Percentiles rank a stretch among this genome's conserved stretches.
Conservation (phyloP, 148 eudicot species). For the Polygonum maritimum region DNA sequence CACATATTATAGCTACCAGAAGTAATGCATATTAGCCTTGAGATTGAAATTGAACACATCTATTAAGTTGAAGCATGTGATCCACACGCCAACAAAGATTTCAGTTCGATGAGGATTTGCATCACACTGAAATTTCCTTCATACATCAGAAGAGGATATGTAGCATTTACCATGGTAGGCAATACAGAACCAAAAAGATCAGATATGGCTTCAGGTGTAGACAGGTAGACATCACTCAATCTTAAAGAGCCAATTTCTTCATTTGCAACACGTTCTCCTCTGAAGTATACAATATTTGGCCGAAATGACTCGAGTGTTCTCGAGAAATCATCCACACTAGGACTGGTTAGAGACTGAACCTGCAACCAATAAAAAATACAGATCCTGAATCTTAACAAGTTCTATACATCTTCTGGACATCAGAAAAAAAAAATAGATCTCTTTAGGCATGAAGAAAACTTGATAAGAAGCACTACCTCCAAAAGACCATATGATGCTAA, state of each 20-base stretch:
- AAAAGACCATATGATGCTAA: constrained; percentile 60
- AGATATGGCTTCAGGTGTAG: constrained; percentile 39
- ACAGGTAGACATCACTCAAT: constrained; percentile 50
- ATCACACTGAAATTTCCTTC: not conserved
- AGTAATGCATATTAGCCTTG: not conserved
- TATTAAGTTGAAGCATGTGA: not conserved
- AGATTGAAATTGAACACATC: not conserved
- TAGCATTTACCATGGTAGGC: constrained; percentile 51
- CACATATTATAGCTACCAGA: not conserved
- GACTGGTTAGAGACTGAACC: constrained; percentile 63
- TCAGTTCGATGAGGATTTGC: not conserved
- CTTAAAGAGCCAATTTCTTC: constrained; percentile 64
- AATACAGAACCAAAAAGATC: constrained; percentile 44
- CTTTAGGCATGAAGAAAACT: not conserved
- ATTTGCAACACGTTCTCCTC: constrained; percentile 57
- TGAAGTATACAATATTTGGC: constrained; percentile 70
- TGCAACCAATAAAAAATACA: constrained; percentile 17
- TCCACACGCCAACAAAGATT: not conserved
- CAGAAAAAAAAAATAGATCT: not conserved
- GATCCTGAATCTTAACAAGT: not conserved
- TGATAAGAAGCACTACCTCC: constrained; percentile 36
- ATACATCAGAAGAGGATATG: not conserved
- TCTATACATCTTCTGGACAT: not conserved
- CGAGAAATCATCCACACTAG: constrained; percentile 51
- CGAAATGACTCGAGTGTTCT: constrained; percentile 42